phyloP scores from a whole-genome alignment of 2,329 filamentous ascomycete species.

The Alternaria alternata region DNA sequence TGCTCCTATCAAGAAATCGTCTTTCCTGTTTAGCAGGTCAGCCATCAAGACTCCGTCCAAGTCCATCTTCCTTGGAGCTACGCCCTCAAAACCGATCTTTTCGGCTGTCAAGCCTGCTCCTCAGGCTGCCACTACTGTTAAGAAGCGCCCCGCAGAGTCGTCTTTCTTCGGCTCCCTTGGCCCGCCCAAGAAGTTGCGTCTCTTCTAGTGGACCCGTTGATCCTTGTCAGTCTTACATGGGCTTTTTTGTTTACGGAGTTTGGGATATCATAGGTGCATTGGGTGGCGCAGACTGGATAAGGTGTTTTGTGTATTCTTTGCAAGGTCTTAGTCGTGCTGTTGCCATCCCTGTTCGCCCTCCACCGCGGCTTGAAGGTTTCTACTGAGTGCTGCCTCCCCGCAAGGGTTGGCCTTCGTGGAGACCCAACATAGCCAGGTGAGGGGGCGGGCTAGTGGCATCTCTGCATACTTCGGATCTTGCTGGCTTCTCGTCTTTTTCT shows the following conservation, averaged over 20 bases:
- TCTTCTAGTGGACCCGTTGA: constrained; percentile 20
- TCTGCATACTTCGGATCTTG: constrained; percentile 3
- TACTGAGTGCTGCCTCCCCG: constrained; percentile 29
- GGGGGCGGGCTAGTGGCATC: background rate
- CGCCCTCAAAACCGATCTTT: constrained; percentile 29
- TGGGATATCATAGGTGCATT: constrained; percentile 9
- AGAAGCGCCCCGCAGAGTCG: constrained; percentile 31
- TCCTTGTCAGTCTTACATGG: background rate
- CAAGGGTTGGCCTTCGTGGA: constrained; percentile 27
- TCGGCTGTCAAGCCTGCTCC: constrained; percentile 26
- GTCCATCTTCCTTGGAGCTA: constrained; percentile 45
- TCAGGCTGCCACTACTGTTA: constrained; percentile 27
- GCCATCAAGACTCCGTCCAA: constrained; percentile 64
- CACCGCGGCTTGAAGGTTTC: constrained; percentile 27
- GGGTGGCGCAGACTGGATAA: background rate
- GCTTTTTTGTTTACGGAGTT: constrained; percentile 8
- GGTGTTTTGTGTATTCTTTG: constrained; percentile 2
- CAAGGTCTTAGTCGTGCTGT: constrained; percentile 4
- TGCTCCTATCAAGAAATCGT: constrained; percentile 35
- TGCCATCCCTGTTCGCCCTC: constrained; percentile 1
- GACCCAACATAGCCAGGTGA: constrained; percentile 29
- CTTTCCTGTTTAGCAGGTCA: constrained; percentile 45
- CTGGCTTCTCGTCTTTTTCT: background rate
- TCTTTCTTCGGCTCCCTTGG: constrained; percentile 30
- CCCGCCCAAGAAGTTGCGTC: constrained; percentile 38